These are phyloP conservation scores for Moesziomyces sp. DNA, from an alignment of 1,284 basidiomycete genomes.

Conservation along the genomic window DNA sequence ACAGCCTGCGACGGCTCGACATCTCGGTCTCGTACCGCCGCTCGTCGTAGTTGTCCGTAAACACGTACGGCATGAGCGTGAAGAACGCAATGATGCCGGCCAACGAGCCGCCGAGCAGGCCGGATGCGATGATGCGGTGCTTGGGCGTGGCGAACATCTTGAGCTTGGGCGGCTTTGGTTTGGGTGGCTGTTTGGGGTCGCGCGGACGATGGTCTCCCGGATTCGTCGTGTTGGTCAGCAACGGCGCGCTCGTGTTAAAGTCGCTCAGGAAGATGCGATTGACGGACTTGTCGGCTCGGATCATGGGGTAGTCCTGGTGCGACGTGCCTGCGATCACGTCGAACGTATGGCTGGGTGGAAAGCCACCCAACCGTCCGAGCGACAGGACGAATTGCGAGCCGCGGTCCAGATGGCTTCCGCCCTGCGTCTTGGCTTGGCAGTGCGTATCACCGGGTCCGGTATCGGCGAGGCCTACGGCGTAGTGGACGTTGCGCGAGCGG, in stretches of 20 bases:
- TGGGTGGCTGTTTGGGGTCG: conserved; percentile 1
- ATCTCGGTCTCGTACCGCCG: conserved; percentile 25
- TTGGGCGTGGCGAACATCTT: conserved; percentile 50
- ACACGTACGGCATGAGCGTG: conserved; percentile 32
- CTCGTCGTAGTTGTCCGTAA: conserved; percentile 30
- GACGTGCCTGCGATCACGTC: conserved; percentile 58
- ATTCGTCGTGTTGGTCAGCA: conserved; percentile 35
- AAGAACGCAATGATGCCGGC: conserved; percentile 34
- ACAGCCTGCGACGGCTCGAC: conserved; percentile 22
- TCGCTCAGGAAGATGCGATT: conserved; percentile 52
- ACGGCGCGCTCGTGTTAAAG: conserved; percentile 45
- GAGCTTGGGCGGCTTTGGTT: conserved; percentile 14
- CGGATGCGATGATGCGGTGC: conserved; percentile 42
- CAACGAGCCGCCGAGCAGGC: conserved; percentile 39
- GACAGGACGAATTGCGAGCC: conserved; percentile 56
- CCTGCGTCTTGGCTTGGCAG: conserved; percentile 59
- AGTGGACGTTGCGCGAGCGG: conserved; percentile 49
- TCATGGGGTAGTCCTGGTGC: conserved; percentile 66
- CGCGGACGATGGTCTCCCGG: conserved; percentile 42
- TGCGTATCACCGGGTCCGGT: conserved; percentile 61
- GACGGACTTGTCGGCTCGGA: conserved; percentile 53
- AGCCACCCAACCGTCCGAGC: conserved; percentile 35
- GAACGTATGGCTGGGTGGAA: conserved; percentile 52
- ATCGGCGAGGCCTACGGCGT: conserved; percentile 57
- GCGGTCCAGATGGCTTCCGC: conserved; percentile 60